Evolutionary conservation across 1,284 basidiomycete species (phyloP).

Genomic region (Apiotrichum sp.): DNA sequence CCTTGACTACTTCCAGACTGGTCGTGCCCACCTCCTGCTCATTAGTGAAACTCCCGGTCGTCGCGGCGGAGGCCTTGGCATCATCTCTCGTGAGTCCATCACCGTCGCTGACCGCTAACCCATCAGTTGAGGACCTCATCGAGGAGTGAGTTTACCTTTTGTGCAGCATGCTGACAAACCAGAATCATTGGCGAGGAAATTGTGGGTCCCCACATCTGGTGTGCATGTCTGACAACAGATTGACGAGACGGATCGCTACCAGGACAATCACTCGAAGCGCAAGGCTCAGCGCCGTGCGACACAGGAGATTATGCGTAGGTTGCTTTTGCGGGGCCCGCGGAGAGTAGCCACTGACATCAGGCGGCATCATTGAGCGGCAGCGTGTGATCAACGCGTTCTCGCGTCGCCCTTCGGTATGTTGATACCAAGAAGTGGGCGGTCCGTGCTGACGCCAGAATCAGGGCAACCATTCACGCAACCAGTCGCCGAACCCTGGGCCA

Average conservation of each 20-base stretch:
- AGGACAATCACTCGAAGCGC: slow-evolving; percentile 73
- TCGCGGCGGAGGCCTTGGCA: slow-evolving; percentile 72
- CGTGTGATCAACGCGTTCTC: slow-evolving; percentile 38
- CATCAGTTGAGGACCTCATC: slow-evolving; percentile 46
- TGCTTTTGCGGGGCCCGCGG: background rate
- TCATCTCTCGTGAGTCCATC: slow-evolving; percentile 53
- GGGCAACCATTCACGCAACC: background rate
- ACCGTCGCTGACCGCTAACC: background rate
- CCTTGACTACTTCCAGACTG: slow-evolving; percentile 72
- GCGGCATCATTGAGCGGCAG: slow-evolving; percentile 48
- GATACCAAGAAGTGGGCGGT: background rate
- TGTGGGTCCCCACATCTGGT: slow-evolving; percentile 24
- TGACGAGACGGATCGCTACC: slow-evolving; percentile 81
- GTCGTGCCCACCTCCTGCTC: slow-evolving; percentile 84
- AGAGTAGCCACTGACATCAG: slow-evolving; percentile 15
- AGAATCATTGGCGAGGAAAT: slow-evolving; percentile 50
- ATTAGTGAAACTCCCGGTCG: slow-evolving; percentile 76
- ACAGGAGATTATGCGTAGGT: slow-evolving; percentile 64
- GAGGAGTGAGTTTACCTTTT: slow-evolving; percentile 33
- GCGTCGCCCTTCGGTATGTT: slow-evolving; percentile 35
- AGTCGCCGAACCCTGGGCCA: background rate
- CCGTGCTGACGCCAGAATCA: background rate
- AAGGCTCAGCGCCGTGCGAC: slow-evolving; percentile 64
- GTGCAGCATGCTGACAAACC: slow-evolving; percentile 7
- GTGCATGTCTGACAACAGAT: slow-evolving; percentile 51